Conservation (phyloP, 2,329 filamentous ascomycete species). For the Colletotrichum lupini region DNA sequence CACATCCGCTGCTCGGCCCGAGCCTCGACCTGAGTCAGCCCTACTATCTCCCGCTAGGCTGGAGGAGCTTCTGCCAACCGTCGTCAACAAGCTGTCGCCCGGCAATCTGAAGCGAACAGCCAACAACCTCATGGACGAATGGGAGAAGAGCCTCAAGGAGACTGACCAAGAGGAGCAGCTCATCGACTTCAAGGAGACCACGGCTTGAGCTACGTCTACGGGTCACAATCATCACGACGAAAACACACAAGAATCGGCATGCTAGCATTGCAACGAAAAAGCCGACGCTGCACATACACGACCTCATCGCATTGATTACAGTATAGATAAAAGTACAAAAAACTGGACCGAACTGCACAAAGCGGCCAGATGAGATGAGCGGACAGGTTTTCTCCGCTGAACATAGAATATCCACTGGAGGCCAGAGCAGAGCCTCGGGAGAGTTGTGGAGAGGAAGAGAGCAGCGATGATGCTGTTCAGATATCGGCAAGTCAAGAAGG, state of each 20-base stretch:
- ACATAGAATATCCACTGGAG: conserved; percentile 5
- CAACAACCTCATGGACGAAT: conserved; percentile 88
- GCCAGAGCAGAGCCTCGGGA: not conserved
- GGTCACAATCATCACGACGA: not conserved
- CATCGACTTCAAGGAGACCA: conserved; percentile 34
- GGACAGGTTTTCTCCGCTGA: conserved; percentile 21
- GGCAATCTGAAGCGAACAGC: conserved; percentile 84
- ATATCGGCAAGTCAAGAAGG: not conserved
- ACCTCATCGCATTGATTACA: conserved; percentile 5
- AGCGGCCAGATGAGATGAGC: conserved; percentile 20
- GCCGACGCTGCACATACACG: not conserved
- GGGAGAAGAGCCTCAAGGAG: conserved; percentile 78
- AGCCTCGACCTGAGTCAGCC: conserved; percentile 20
- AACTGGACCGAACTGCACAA: conserved; percentile 15
- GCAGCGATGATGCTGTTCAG: not conserved
- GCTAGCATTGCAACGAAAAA: not conserved
- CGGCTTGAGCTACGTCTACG: conserved; percentile 13
- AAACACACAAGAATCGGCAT: not conserved
- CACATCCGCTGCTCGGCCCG: conserved; percentile 36
- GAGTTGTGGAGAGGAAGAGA: not conserved
- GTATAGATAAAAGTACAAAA: conserved; percentile 32
- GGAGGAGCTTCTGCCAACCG: conserved; percentile 73
- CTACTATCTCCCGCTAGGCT: conserved; percentile 54
- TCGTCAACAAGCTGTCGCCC: conserved; percentile 77
- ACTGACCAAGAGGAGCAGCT: conserved; percentile 24